A percentile compares a stretch with the other conserved stretches of the same genome.
phyloP scores from a whole-genome alignment of 176 grass and related monocot genomes.

The Carex scoparia region DNA sequence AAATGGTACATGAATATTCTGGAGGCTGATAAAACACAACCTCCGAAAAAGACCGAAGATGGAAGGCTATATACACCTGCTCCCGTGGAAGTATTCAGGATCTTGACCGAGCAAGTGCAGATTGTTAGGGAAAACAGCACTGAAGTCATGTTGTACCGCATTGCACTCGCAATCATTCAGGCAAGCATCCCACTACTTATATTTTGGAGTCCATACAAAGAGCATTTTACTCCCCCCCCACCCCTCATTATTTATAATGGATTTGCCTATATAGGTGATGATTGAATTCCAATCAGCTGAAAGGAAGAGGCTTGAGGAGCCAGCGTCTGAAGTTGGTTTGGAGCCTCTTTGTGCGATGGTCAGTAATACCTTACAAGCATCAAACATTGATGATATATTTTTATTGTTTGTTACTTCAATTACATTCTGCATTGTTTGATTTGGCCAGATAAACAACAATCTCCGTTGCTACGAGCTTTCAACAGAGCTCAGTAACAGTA shows the following conservation, averaged over 20 bases:
- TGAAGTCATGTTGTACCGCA: slow-evolving; percentile 94
- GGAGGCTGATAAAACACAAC: slow-evolving; percentile 95
- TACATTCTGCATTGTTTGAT: slow-evolving; percentile 36
- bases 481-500: slow-evolving; percentile 81
- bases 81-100: slow-evolving; percentile 96
- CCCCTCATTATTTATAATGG: neutral
- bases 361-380: slow-evolving; percentile 26
- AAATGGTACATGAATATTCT: slow-evolving; percentile 99
- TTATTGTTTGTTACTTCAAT: slow-evolving; percentile 22
- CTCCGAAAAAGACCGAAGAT: slow-evolving; percentile 78
- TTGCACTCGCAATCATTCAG: slow-evolving; percentile 97
- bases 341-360: slow-evolving; percentile 90
- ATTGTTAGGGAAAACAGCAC: slow-evolving; percentile 98
- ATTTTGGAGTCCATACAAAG: slow-evolving; percentile 14
- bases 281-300: slow-evolving; percentile 99
- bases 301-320: slow-evolving; percentile 79
- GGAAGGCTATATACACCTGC: slow-evolving; percentile 91
- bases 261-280: slow-evolving; percentile 71
- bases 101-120: slow-evolving; percentile 94
- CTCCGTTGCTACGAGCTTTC: slow-evolving; percentile 83
- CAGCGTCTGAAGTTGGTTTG: slow-evolving; percentile 85
- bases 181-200: slow-evolving; percentile 14
- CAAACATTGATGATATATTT: neutral
- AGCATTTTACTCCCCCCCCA: neutral
- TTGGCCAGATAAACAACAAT: slow-evolving; percentile 88